A percentile compares a stretch with the other conserved stretches of the same genome.
Conservation (phyloP, 2,329 filamentous ascomycete genomes). For the Chalaropsis thielavioides region DNA sequence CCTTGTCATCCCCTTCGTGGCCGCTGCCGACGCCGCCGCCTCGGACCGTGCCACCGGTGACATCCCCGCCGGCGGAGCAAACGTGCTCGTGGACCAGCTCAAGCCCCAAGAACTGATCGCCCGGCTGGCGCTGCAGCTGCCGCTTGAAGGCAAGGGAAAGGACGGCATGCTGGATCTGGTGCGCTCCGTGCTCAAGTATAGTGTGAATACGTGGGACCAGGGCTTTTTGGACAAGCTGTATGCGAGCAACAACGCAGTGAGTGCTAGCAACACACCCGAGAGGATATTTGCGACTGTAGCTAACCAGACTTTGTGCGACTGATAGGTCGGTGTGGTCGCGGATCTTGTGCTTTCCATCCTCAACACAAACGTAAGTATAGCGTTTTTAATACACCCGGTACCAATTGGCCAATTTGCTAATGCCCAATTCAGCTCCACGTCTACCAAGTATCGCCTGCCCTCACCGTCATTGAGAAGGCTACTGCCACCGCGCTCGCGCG, state of each 20-base stretch:
- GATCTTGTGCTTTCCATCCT: conserved; percentile 73
- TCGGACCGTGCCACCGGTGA: conserved; percentile 29
- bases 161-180: conserved; percentile 61
- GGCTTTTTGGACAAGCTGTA: conserved; percentile 95
- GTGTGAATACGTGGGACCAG: conserved; percentile 97
- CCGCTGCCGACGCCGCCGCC: conserved; percentile 47
- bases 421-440: conserved; percentile 52
- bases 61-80: conserved; percentile 31
- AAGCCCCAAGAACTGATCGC: conserved; percentile 43
- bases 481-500: conserved; percentile 58
- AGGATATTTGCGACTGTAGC: not conserved
- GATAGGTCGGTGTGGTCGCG: conserved; percentile 61
- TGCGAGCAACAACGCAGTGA: conserved; percentile 67
- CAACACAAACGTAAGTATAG: conserved; percentile 66
- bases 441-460: conserved; percentile 80
- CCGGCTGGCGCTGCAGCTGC: conserved; percentile 44
- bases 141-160: conserved; percentile 34
- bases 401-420: not conserved
- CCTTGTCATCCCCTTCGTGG: conserved; percentile 57
- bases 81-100: conserved; percentile 49
- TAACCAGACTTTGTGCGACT: not conserved
- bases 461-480: conserved; percentile 76
- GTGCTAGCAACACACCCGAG: conserved; percentile 20
- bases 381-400: no score
- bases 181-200: conserved; percentile 60